Base-by-base conservation (phyloP, 179 eudicot genomes). In the Sideroxylon spinosum region DNA sequence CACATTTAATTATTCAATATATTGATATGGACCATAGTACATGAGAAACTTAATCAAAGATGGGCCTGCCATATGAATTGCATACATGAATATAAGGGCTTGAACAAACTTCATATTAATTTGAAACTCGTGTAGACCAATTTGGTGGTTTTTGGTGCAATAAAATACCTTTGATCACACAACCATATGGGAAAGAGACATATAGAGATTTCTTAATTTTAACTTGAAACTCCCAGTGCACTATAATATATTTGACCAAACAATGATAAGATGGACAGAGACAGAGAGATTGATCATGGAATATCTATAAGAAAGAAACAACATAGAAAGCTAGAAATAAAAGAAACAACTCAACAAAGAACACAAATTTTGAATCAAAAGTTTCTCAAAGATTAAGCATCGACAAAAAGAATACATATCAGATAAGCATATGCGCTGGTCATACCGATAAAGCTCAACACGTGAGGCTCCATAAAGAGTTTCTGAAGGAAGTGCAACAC, bases 371-470 rank as follows among this genome's bases (percentile, higher is more conserved):
- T 16, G 67, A 55, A 52, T 72, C 46, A 26, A 0, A 11, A 48
- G 22, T 6, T 9, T 7, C 50, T 19, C 79, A 65, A 28, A 26
- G 10, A 52, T n/a, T 12, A 0, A 67, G 26, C n/a, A 10, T 16
- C 28, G 64, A 64, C 56, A 16, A 6, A 23, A 17, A 59, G 9
- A 20, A 56, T 44, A 22, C 6, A 37, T 65, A 73, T 10, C 17
- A 60, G 22, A 19, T 4, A 19, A 25, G 71, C 19, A 29, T 50
- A 66, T 22, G 13, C 32, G 62, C 70, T 22, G 13, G 57, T 55
- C 86, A 56, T 95, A 95, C 97, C 98, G 81, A 85, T 91, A 91
- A 80, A 95, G 89, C 87, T 95, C 98, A 74, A 95, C 92, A 79
- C 94, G 90, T 70, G 90, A 86, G 76, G 91, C 95, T 79, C 95